These are phyloP conservation scores for Pyronema omphalodes DNA, from an alignment of 495 filamentous ascomycete species.

Conservation along the genomic window DNA sequence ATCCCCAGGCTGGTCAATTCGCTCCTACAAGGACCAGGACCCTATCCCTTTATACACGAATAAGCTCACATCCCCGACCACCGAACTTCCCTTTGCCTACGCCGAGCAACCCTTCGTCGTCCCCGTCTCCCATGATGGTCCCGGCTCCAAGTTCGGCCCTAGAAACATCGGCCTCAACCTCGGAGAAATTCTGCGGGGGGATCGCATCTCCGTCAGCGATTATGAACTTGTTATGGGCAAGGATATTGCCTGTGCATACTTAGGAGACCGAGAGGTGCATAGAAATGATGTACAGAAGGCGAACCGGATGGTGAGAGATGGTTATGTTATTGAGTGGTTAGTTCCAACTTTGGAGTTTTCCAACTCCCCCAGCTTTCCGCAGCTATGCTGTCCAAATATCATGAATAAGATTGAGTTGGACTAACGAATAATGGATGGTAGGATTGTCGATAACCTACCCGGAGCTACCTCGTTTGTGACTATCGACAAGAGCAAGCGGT, in stretches of 20 bases:
- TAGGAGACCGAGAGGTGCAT: conserved; percentile 53
- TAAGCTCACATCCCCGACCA: conserved; percentile 86
- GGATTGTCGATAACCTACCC: conserved; percentile 81
- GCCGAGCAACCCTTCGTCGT: conserved; percentile 86
- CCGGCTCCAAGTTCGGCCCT: conserved; percentile 53
- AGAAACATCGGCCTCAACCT: conserved; percentile 72
- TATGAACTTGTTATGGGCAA: conserved; percentile 68
- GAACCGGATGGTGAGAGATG: conserved; percentile 54
- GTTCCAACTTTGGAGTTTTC: background rate
- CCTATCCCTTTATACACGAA: conserved; percentile 79
- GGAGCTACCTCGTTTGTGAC: conserved; percentile 88
- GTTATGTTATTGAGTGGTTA: conserved; percentile 76
- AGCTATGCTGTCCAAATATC: too few species aligned
- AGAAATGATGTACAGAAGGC: conserved; percentile 50
- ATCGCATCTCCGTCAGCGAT: conserved; percentile 77
- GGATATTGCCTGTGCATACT: conserved; percentile 54
- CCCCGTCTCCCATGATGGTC: conserved; percentile 50
- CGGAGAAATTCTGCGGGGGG: conserved; percentile 82
- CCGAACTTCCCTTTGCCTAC: conserved; percentile 85
- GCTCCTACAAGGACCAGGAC: conserved; percentile 62
- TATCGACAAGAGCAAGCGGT: conserved; percentile 70
- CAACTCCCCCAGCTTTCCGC: too few species aligned
- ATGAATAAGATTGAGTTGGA: too few species aligned
- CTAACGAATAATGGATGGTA: conserved; percentile 5
- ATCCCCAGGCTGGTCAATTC: conserved; percentile 37